phyloP scores from a whole-genome alignment of 805 yeast genomes.

The Zygoascus tannicola region DNA sequence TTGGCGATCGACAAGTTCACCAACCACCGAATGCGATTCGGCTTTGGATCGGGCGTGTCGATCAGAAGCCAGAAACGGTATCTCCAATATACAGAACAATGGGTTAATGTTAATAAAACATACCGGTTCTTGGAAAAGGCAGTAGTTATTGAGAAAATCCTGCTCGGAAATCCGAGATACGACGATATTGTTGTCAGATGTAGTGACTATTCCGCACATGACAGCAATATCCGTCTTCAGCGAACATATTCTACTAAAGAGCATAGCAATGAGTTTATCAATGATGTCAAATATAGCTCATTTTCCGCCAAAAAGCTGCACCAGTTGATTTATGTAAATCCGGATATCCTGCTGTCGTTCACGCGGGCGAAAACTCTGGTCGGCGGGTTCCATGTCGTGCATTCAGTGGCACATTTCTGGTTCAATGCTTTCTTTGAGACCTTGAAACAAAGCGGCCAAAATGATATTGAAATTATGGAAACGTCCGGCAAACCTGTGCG shows the following conservation, averaged over 20 bases:
- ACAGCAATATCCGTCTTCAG: not conserved
- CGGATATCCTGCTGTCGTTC: constrained; percentile 16
- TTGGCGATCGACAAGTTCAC: constrained; percentile 49
- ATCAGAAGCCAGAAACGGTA: constrained; percentile 62
- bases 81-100: constrained; percentile 45
- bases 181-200: constrained; percentile 17
- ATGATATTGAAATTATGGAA: constrained; percentile 11
- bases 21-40: constrained; percentile 43
- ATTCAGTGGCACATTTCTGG: constrained; percentile 32
- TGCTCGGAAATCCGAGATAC: constrained; percentile 12
- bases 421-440: constrained; percentile 39
- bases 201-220: constrained; percentile 10
- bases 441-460: constrained; percentile 4
- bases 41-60: constrained; percentile 59
- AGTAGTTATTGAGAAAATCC: constrained; percentile 16
- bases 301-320: not conserved
- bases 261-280: constrained; percentile 11
- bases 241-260: constrained; percentile 2
- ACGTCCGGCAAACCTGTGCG: not conserved
- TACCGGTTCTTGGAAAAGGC: constrained; percentile 3
- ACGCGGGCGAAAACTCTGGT: constrained; percentile 6
- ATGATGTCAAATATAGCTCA: constrained; percentile 5
- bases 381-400: constrained; percentile 7
- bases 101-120: constrained; percentile 11
- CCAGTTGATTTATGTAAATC: constrained; percentile 4